A percentile compares a stretch with the other conserved stretches of the same genome.
Conservation (phyloP, 1,139 yeast genomes). For the Debaryomycetaceae sp. region DNA sequence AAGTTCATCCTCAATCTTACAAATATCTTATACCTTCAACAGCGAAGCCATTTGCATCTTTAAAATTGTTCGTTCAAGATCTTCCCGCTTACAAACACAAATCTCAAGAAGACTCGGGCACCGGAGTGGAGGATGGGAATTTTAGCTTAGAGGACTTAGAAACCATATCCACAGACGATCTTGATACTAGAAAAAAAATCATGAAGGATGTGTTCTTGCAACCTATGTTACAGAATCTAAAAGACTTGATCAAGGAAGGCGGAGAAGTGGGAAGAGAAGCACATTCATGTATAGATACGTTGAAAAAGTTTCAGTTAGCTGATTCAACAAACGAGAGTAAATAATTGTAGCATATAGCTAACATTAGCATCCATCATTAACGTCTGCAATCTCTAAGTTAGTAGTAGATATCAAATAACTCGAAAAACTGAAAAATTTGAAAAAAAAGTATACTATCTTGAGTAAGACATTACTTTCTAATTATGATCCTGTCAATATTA, state of each 20-base stretch:
- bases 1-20: slow-evolving; percentile 43
- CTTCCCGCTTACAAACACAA: background rate
- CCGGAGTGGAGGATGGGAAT: slow-evolving; percentile 21
- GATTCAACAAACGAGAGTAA: background rate
- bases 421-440: background rate
- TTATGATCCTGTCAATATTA: background rate
- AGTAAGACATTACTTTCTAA: too few relatives aligned
- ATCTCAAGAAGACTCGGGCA: background rate
- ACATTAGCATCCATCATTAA: background rate
- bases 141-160: slow-evolving; percentile 30
- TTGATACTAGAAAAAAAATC: slow-evolving; percentile 56
- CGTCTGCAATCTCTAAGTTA: background rate
- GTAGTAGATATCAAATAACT: background rate
- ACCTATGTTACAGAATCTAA: slow-evolving; percentile 51
- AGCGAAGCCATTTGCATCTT: slow-evolving; percentile 59
- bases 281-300: slow-evolving; percentile 25
- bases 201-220: slow-evolving; percentile 50
- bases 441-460: too few relatives aligned
- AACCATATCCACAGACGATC: slow-evolving; percentile 50
- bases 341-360: background rate
- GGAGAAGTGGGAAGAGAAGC: slow-evolving; percentile 71
- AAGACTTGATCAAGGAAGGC: slow-evolving; percentile 59
- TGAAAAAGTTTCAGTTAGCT: slow-evolving; percentile 5
- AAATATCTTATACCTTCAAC: slow-evolving; percentile 51
- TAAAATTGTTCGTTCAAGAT: slow-evolving; percentile 49